phyloP scores from a whole-genome alignment of 2,329 filamentous ascomycete genomes.

The Curvularia spicifera region DNA sequence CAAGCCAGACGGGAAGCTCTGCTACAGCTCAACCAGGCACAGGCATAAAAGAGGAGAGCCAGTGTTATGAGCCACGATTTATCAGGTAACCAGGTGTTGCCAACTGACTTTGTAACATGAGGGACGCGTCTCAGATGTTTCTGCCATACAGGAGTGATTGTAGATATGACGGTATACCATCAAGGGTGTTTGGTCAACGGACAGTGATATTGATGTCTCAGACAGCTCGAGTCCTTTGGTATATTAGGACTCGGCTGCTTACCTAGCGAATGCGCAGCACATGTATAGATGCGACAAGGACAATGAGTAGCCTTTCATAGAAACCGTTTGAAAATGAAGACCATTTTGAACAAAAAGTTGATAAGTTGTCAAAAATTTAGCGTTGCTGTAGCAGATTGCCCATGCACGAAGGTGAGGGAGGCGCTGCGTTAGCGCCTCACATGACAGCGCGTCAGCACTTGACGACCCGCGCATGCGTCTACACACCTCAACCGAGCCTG shows the following conservation, averaged over 20 bases:
- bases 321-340: not conserved
- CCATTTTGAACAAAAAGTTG: not conserved
- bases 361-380: not conserved
- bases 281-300: not conserved
- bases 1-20: conserved; percentile 3
- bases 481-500: conserved; percentile 4
- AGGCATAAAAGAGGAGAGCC: not conserved
- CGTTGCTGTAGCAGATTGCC: not conserved
- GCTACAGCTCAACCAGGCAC: not conserved
- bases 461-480: conserved; percentile 3
- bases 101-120: not conserved
- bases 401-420: not conserved
- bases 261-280: not conserved
- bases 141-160: not conserved
- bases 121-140: not conserved
- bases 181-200: not conserved
- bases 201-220: not conserved
- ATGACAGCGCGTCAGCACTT: conserved; percentile 17
- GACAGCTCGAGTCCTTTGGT: not conserved
- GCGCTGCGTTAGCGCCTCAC: conserved; percentile 12
- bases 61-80: not conserved
- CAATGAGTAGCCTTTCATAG: too few relatives aligned
- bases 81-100: not conserved
- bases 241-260: not conserved
- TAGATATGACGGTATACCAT: not conserved